Base-by-base conservation (phyloP, 2,329 filamentous ascomycete genomes). In the Botrytis medusae region DNA sequence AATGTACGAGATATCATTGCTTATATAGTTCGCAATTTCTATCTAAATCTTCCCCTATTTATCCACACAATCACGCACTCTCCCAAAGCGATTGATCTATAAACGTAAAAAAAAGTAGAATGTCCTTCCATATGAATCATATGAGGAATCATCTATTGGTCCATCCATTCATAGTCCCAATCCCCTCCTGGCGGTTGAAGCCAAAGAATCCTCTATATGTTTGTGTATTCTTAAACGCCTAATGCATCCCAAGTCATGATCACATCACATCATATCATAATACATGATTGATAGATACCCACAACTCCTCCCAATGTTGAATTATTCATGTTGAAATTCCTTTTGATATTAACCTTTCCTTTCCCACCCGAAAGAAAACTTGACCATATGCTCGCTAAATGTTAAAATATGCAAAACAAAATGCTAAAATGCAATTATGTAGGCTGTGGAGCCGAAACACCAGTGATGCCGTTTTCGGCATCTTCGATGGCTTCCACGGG, bases 401-500 rank as follows among this genome's bases (percentile, higher is more conserved):
- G 61, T 72, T 54, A 65, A 72, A 67, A 67, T 65, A 37, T 32
- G 70, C 44, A 67, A 67, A 54, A 46, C 16, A 60, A 71, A 65
- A 65, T 54, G n/a, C 40, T 25, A 60, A 60, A 71, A 71, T 54
- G 37, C 44, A 32, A 65, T 70, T 75, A 79, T 60, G 77, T 80
- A 60, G 77, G 77, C 16, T 64, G 76, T 29, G 78, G 79, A 46
- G 77, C 76, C 16, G 75, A 70, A 48, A 72, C 73, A 32, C 77
- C 76, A 20, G 77, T 78, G 37, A 79, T 79, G 16, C 74, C 78
- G 37, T 78, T 74, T 25, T 81, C 79, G 57, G 79, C 76, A 18
- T 77, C 67, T 34, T 94, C 92, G 12, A 97, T 93, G 0, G 95
- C 94, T 40, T 94, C 93, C 16, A 97, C 93, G 0, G 95, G 94